phyloP scores from a whole-genome alignment of 768 basidiomycete genomes.

The Suillus lakei region DNA sequence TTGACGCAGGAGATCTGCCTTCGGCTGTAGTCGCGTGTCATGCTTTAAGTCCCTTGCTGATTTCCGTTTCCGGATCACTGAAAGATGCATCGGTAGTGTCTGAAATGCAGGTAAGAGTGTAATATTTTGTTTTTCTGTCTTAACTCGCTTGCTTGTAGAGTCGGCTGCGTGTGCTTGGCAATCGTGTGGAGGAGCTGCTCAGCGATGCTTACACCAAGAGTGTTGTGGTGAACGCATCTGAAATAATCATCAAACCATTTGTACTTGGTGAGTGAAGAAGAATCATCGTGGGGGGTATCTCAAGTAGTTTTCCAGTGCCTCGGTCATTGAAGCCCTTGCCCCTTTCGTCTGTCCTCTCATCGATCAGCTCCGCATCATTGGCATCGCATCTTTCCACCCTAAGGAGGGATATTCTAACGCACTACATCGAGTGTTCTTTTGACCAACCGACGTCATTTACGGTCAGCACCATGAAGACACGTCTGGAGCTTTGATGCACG shows the following conservation, averaged over 20 bases:
- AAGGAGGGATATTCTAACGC: conserved; percentile 63
- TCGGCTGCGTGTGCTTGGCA: conserved; percentile 56
- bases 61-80: conserved; percentile 54
- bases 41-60: conserved; percentile 49
- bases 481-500: conserved; percentile 44
- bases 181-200: conserved; percentile 72
- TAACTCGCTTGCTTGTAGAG: conserved; percentile 42
- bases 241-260: conserved; percentile 53
- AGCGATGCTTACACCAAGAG: conserved; percentile 68
- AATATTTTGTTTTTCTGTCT: neutral
- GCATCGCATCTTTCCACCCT: conserved; percentile 60
- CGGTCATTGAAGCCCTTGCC: conserved; percentile 55
- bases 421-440: conserved; percentile 65
- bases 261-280: conserved; percentile 53
- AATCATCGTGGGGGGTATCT: conserved; percentile 11
- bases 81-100: conserved; percentile 52
- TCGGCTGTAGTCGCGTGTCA: conserved; percentile 58
- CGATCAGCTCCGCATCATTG: conserved; percentile 59
- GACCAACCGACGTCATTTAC: conserved; percentile 54
- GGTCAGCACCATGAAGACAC: conserved; percentile 37
- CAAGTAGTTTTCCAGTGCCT: conserved; percentile 48
- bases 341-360: conserved; percentile 59
- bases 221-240: conserved; percentile 53
- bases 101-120: conserved; percentile 59
- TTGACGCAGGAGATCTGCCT: conserved; percentile 63